Conservation (phyloP, 2,329 filamentous ascomycete genomes). For the Trichoderma semiorbis region DNA sequence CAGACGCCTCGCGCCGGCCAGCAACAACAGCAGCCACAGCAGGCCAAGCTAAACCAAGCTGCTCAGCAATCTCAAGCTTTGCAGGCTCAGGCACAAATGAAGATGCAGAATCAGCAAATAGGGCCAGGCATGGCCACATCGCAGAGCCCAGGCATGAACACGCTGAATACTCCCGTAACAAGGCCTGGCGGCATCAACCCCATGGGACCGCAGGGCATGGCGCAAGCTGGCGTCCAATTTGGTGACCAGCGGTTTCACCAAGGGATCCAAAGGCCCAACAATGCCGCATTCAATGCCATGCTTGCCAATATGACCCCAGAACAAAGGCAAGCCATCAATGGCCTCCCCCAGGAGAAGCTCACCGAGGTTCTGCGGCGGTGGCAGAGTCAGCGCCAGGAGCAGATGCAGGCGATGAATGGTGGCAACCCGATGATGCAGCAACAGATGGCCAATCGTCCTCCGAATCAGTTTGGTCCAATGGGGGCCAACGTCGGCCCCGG, state of each 20-base stretch:
- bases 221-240: slow-evolving; percentile 46
- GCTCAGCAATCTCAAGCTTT: slow-evolving; percentile 34
- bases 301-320: slow-evolving; percentile 45
- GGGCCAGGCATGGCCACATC: slow-evolving; percentile 47
- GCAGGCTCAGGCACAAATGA: slow-evolving; percentile 46
- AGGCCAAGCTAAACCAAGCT: slow-evolving; percentile 37
- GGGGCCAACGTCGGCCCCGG: slow-evolving; percentile 31
- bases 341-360: slow-evolving; percentile 47
- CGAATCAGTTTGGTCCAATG: slow-evolving; percentile 32
- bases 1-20: slow-evolving; percentile 41
- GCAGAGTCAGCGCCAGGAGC: slow-evolving; percentile 39
- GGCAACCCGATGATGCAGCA: slow-evolving; percentile 30
- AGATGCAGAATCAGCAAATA: slow-evolving; percentile 52
- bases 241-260: slow-evolving; percentile 53
- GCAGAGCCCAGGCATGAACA: slow-evolving; percentile 59
- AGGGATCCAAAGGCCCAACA: slow-evolving; percentile 45
- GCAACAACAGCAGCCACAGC: slow-evolving; percentile 34
- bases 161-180: slow-evolving; percentile 50
- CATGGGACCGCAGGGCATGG: slow-evolving; percentile 41
- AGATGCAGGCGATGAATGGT: slow-evolving; percentile 30
- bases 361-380: slow-evolving; percentile 51
- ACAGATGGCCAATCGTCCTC: slow-evolving; percentile 33
- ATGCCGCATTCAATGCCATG: slow-evolving; percentile 41
- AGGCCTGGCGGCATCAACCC: slow-evolving; percentile 44
- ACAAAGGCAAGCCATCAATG: slow-evolving; percentile 42